phyloP scores from a whole-genome alignment of 2,329 filamentous ascomycete genomes.

The Epichloe coenophiala region DNA sequence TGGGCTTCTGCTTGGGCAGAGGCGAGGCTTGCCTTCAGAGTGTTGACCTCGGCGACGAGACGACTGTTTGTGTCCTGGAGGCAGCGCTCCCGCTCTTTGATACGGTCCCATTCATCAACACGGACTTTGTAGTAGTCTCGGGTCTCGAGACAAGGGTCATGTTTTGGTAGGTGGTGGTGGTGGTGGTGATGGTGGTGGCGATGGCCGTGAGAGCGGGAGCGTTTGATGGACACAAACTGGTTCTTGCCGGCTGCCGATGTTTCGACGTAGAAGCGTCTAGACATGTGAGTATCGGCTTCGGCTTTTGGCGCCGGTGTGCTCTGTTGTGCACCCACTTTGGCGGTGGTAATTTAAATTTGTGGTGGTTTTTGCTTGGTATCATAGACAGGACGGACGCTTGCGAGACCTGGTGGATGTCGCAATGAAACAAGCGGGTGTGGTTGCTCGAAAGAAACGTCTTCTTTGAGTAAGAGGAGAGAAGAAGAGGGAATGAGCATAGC shows the following conservation, averaged over 20 bases:
- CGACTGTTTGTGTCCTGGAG: slow-evolving; percentile 22
- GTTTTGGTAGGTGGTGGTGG: slow-evolving; percentile 17
- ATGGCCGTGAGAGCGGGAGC: slow-evolving; percentile 22
- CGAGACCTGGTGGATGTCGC: not conserved
- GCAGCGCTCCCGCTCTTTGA: slow-evolving; percentile 22
- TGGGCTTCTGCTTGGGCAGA: slow-evolving; percentile 22
- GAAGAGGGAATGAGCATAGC: not conserved
- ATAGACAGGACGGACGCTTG: slow-evolving; percentile 2
- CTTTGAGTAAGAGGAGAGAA: not conserved
- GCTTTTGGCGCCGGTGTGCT: not conserved
- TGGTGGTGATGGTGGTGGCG: slow-evolving; percentile 17
- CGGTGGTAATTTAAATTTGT: not conserved
- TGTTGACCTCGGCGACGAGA: slow-evolving; percentile 18
- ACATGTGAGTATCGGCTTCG: slow-evolving; percentile 14
- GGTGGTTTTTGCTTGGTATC: not conserved
- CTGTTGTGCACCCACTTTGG: slow-evolving; percentile 10
- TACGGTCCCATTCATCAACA: slow-evolving; percentile 22
- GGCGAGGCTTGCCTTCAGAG: slow-evolving; percentile 23
- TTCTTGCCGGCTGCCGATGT: slow-evolving; percentile 19
- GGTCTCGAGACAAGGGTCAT: slow-evolving; percentile 11
- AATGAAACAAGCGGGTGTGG: not conserved
- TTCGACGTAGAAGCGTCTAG: slow-evolving; percentile 24
- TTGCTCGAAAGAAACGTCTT: not conserved
- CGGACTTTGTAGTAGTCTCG: slow-evolving; percentile 23
- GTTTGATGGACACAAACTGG: slow-evolving; percentile 26